Evolutionary conservation across 139 green algal species (phyloP).

Genomic region (Desmodesmus armatus): DNA sequence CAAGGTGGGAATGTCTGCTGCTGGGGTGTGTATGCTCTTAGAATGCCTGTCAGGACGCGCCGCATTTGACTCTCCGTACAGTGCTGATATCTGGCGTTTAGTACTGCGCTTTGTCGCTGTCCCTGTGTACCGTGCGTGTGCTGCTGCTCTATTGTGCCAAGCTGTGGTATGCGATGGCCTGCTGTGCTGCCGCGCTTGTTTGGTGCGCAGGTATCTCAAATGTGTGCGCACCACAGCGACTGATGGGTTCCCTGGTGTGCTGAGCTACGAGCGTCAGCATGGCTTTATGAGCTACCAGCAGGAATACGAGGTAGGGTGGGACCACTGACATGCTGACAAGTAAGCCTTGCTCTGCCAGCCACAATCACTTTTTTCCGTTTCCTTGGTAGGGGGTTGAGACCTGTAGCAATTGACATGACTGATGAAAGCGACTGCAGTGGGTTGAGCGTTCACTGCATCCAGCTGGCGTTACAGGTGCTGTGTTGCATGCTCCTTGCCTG

Average conservation of each 20-base stretch:
- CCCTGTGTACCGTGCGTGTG: background rate
- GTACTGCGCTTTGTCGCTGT: background rate
- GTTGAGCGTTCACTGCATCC: too few species aligned
- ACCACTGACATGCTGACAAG: too few species aligned
- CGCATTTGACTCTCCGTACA: background rate
- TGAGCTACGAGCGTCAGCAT: constrained; percentile 27
- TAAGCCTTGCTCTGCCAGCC: too few species aligned
- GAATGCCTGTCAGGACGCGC: background rate
- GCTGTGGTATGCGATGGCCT: background rate
- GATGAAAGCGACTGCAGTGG: too few species aligned
- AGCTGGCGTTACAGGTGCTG: too few species aligned
- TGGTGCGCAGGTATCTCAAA: constrained; percentile 24
- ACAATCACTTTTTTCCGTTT: too few species aligned
- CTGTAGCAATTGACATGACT: too few species aligned
- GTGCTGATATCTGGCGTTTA: background rate
- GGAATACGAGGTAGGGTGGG: constrained; percentile 39
- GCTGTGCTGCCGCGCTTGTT: background rate
- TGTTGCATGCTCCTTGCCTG: too few species aligned
- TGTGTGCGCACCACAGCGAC: constrained; percentile 12
- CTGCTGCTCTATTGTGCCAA: background rate
- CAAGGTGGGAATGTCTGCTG: constrained; percentile 16
- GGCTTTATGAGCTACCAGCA: constrained; percentile 32
- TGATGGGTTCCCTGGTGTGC: background rate
- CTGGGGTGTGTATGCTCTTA: background rate
- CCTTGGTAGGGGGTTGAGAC: too few species aligned